Evolutionary conservation across 306 rosid genomes (phyloP).

Genomic region (Neltuma alba): DNA sequence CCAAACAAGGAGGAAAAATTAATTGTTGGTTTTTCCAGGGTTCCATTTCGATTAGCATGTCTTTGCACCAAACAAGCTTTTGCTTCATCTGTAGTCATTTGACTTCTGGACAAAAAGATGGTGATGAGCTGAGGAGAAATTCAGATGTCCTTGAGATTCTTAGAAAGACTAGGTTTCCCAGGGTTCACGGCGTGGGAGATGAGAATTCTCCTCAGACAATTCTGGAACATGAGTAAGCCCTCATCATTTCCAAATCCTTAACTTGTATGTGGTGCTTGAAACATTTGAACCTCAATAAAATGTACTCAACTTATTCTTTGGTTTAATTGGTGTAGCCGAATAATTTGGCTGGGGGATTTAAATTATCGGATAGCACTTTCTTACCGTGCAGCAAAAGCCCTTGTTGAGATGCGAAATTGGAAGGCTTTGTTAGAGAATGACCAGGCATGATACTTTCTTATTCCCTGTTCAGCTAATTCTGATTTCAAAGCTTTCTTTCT

Average conservation of each 20-base stretch:
- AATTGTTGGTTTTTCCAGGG: constrained; percentile 68
- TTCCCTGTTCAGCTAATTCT: constrained; percentile 18
- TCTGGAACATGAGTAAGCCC: constrained; percentile 75
- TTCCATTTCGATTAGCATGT: constrained; percentile 90
- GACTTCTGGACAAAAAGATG: constrained; percentile 94
- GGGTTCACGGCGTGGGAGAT: constrained; percentile 58
- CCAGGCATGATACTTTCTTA: constrained; percentile 58
- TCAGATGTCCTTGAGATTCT: constrained; percentile 90
- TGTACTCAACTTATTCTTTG: background rate
- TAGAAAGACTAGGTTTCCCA: constrained; percentile 79
- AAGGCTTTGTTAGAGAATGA: constrained; percentile 74
- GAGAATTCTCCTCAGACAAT: constrained; percentile 76
- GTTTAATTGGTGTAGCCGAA: constrained; percentile 59
- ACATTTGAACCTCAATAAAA: constrained; percentile 15
- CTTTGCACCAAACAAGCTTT: constrained; percentile 88
- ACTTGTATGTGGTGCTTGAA: constrained; percentile 15
- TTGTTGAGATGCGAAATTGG: constrained; percentile 90
- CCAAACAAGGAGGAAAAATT: constrained; percentile 22
- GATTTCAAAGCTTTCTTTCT: constrained; percentile 11
- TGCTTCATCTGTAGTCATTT: constrained; percentile 94
- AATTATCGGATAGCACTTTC: constrained; percentile 88
- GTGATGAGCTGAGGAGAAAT: constrained; percentile 86
- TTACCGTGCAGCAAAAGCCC: constrained; percentile 72
- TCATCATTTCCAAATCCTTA: background rate
- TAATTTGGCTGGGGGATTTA: constrained; percentile 92